Evolutionary conservation across 2,329 filamentous ascomycete species (phyloP).

Genomic region (Arthrobotrys entomopaga): DNA sequence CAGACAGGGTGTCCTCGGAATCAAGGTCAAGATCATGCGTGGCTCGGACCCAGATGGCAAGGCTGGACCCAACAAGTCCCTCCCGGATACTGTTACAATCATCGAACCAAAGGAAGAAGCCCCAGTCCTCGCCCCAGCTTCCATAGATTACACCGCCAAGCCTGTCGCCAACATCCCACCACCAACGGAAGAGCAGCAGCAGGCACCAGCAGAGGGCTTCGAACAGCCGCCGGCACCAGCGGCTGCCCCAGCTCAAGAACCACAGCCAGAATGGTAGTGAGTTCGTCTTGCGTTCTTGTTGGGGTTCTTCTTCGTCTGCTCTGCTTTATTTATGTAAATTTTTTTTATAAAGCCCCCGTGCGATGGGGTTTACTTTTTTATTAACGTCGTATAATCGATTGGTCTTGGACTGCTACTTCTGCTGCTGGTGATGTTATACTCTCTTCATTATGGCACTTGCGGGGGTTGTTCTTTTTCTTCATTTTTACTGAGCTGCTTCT

Average conservation of each 20-base stretch:
- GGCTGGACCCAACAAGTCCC: conserved; percentile 94
- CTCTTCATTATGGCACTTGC: conserved; percentile 52
- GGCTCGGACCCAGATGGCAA: conserved; percentile 99
- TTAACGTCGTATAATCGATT: conserved; percentile 43
- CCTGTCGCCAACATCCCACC: conserved; percentile 40
- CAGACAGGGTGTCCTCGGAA: conserved; percentile 98
- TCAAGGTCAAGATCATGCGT: conserved; percentile 99
- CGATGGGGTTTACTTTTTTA: conserved; percentile 16
- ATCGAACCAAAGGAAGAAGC: conserved; percentile 99
- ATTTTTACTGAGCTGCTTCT: conserved; percentile 45
- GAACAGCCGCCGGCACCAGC: conserved; percentile 38
- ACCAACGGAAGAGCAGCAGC: conserved; percentile 33
- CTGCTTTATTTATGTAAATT: conserved; percentile 45
- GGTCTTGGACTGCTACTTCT: conserved; percentile 19
- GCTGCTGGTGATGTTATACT: background rate
- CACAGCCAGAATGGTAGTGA: conserved; percentile 34
- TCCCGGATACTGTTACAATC: conserved; percentile 98
- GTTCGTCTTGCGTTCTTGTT: conserved; percentile 27
- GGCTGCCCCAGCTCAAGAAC: conserved; percentile 12
- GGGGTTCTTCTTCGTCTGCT: conserved; percentile 7
- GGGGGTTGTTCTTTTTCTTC: conserved; percentile 40
- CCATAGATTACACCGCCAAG: conserved; percentile 83
- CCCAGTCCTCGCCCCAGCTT: conserved; percentile 91
- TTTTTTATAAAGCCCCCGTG: conserved; percentile 30
- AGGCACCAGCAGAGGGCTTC: conserved; percentile 44